These are phyloP conservation scores for Hanseniaspora nectarophila DNA, from an alignment of 805 yeast genomes.

Conservation along the genomic window DNA sequence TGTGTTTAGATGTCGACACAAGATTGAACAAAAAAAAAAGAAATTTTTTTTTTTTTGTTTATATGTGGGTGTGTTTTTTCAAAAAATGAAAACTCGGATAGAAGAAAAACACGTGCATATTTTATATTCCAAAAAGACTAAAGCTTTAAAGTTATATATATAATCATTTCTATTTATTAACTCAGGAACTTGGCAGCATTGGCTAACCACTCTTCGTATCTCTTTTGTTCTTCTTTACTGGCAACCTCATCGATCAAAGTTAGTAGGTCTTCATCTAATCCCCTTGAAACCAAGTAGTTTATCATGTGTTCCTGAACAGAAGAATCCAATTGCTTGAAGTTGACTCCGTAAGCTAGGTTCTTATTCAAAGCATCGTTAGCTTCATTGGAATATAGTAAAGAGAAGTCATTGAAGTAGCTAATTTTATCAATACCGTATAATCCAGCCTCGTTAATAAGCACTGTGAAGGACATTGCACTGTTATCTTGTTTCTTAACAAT, in stretches of 20 bases:
- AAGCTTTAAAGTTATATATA: no score
- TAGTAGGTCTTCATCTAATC: conserved; percentile 60
- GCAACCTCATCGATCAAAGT: conserved; percentile 65
- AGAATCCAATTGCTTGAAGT: conserved; percentile 74
- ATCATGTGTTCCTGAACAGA: conserved; percentile 67
- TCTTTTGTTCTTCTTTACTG: conserved; percentile 69
- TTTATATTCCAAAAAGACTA: no score
- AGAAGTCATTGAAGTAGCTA: conserved; percentile 47
- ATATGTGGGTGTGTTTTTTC: no score
- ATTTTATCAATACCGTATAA: conserved; percentile 61
- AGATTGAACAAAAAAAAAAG: no score
- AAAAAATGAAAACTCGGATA: no score
- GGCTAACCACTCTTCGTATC: conserved; percentile 68
- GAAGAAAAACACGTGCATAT: no score
- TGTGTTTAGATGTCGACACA: no score
- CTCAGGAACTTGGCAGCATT: conserved; percentile 41
- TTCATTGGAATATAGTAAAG: conserved; percentile 44
- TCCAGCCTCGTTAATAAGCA: conserved; percentile 57
- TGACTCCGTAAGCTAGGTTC: conserved; percentile 73
- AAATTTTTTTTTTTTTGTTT: no score
- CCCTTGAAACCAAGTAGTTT: conserved; percentile 58
- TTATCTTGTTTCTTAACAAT: conserved; percentile 50
- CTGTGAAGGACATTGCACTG: conserved; percentile 66
- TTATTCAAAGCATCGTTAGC: conserved; percentile 55
- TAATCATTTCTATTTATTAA: conserved; percentile 9